These are phyloP conservation scores for Aristolochia contorta DNA, from an alignment of 164 flowering plant species.

Conservation along the genomic window DNA sequence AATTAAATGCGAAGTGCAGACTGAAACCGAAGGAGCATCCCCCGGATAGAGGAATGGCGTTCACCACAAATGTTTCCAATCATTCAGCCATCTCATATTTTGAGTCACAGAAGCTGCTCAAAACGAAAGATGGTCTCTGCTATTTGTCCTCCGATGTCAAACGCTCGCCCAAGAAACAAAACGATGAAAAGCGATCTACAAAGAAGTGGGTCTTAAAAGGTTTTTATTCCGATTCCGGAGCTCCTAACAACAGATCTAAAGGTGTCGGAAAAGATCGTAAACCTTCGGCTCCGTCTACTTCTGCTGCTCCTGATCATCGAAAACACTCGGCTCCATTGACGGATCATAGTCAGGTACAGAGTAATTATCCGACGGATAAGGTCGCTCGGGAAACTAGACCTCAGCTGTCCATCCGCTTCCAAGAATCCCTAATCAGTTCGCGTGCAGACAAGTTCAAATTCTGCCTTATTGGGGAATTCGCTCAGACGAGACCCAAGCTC, in stretches of 20 bases:
- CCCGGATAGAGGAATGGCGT: too few relatives aligned
- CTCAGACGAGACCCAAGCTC: neutral
- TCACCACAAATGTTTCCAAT: too few relatives aligned
- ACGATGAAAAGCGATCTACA: neutral
- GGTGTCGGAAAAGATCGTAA: neutral
- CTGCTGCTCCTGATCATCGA: neutral
- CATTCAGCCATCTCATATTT: too few relatives aligned
- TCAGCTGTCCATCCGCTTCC: neutral
- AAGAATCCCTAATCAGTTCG: neutral
- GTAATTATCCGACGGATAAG: neutral
- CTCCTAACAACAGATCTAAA: neutral
- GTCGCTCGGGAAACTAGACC: neutral
- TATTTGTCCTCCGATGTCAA: too few relatives aligned
- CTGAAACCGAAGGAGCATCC: too few relatives aligned
- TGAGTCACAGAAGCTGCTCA: too few relatives aligned
- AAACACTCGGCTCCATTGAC: neutral
- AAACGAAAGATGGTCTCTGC: too few relatives aligned
- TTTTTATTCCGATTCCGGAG: neutral
- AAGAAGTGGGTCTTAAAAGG: slow-evolving; percentile 1
- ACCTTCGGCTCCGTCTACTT: neutral
- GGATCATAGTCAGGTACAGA: too few relatives aligned
- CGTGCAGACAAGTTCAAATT: slow-evolving; percentile 3
- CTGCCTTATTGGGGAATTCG: neutral
- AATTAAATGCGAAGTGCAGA: too few relatives aligned
- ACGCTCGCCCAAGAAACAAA: too few relatives aligned